A percentile compares a stretch with the other conserved stretches of the same genome.
Conservation (phyloP, 371 early-diverging fungal species). For the Rhizomucor miehei region DNA sequence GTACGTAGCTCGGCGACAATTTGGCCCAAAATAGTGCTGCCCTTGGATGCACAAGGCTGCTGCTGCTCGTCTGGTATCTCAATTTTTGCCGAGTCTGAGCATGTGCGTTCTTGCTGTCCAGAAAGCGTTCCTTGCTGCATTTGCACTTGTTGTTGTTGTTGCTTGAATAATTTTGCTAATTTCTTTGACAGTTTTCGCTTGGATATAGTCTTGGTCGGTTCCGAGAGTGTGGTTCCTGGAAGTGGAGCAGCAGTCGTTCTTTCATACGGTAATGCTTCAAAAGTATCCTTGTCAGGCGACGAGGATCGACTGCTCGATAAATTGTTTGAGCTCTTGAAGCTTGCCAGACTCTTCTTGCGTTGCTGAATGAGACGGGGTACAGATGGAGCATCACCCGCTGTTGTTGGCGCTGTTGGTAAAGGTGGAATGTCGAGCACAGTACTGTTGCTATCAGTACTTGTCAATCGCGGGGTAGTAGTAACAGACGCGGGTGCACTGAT, state of each 20-base stretch:
- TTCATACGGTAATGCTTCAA: conserved; percentile 43
- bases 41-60: not conserved
- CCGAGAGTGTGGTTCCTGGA: not conserved
- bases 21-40: conserved; percentile 26
- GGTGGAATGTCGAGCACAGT: conserved; percentile 12
- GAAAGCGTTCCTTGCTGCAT: not conserved
- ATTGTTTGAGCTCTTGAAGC: not conserved
- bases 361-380: not conserved
- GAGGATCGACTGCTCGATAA: not conserved
- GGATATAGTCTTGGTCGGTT: not conserved
- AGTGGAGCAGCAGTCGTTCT: conserved; percentile 12
- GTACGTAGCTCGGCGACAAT: conserved; percentile 38
- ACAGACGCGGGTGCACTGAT: conserved; percentile 8
- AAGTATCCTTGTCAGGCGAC: conserved; percentile 14
- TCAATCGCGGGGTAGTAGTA: conserved; percentile 8
- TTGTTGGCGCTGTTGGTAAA: conserved; percentile 3
- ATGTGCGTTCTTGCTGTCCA: not conserved
- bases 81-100: not conserved
- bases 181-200: conserved; percentile 13
- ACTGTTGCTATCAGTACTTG: not conserved
- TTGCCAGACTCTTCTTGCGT: not conserved
- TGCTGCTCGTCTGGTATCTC: conserved; percentile 1
- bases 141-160: conserved; percentile 1
- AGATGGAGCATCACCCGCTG: not conserved
- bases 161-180: conserved; percentile 11